Percentiles rank a stretch among this genome's conserved stretches.
Evolutionary conservation across 2,329 filamentous ascomycete genomes (phyloP).

Genomic region (Penicillium sp.): DNA sequence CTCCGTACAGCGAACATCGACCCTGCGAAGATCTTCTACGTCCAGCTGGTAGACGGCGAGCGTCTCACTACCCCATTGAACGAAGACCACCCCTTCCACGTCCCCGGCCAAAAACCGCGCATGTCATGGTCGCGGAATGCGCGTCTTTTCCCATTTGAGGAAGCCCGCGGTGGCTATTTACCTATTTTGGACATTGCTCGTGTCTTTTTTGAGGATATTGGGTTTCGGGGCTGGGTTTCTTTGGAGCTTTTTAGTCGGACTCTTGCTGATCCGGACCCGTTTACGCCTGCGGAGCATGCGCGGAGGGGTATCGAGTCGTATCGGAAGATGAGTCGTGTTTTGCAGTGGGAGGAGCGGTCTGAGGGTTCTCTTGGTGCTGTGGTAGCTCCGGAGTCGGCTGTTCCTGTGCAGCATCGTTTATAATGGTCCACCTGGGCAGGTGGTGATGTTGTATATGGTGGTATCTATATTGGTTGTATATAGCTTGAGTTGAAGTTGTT

Average conservation of each 20-base stretch:
- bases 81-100: slow-evolving; percentile 49
- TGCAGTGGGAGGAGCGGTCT: slow-evolving; percentile 15
- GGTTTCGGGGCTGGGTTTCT: slow-evolving; percentile 23
- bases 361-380: slow-evolving; percentile 1
- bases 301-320: slow-evolving; percentile 24
- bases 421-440: too few species aligned
- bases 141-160: slow-evolving; percentile 60
- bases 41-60: slow-evolving; percentile 71
- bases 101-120: slow-evolving; percentile 51
- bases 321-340: slow-evolving; percentile 16
- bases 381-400: slow-evolving; percentile 5
- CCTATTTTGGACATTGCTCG: slow-evolving; percentile 56
- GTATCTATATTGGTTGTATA: slow-evolving; percentile 9
- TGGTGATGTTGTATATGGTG: too few species aligned
- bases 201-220: slow-evolving; percentile 22
- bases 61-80: slow-evolving; percentile 49
- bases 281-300: slow-evolving; percentile 22
- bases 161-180: slow-evolving; percentile 58
- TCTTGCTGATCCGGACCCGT: slow-evolving; percentile 21
- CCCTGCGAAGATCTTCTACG: slow-evolving; percentile 61
- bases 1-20: slow-evolving; percentile 52
- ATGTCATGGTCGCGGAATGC: slow-evolving; percentile 77
- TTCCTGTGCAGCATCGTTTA: slow-evolving; percentile 20
- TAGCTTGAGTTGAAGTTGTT: too few species aligned
- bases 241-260: slow-evolving; percentile 23